Percentiles rank a stretch among this genome's conserved stretches.
Evolutionary conservation across 2,329 filamentous ascomycete genomes (phyloP).

Genomic region (Phyllosticta ampelicida): DNA sequence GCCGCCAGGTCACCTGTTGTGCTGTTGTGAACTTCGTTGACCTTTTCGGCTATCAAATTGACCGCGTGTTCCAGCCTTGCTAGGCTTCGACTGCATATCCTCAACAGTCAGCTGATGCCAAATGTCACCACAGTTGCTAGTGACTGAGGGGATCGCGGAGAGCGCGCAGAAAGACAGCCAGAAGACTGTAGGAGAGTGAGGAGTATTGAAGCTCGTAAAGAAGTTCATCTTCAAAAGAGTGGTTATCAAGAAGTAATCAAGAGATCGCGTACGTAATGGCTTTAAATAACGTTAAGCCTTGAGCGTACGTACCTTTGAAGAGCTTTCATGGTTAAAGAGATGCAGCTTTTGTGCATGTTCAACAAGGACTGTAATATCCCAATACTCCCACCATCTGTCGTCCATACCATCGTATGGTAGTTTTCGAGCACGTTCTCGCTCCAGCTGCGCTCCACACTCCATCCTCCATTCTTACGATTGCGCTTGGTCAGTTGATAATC

Average conservation of each 20-base stretch:
- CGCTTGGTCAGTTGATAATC: slow-evolving; percentile 36
- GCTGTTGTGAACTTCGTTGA: slow-evolving; percentile 20
- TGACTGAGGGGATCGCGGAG: too few relatives aligned
- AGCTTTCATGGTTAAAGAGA: slow-evolving; percentile 30
- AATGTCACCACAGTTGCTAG: neutral
- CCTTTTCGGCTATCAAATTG: slow-evolving; percentile 22
- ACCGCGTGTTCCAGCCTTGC: slow-evolving; percentile 20
- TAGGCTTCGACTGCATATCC: slow-evolving; percentile 1
- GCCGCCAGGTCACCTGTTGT: slow-evolving; percentile 16
- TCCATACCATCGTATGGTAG: slow-evolving; percentile 37
- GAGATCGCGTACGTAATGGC: too few relatives aligned
- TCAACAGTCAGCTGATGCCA: neutral
- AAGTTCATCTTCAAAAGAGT: too few relatives aligned
- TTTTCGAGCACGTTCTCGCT: slow-evolving; percentile 31
- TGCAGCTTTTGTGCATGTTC: slow-evolving; percentile 32
- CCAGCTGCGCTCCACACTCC: slow-evolving; percentile 35
- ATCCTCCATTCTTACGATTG: slow-evolving; percentile 29
- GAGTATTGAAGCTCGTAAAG: too few relatives aligned
- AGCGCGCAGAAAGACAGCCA: too few relatives aligned
- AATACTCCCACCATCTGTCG: slow-evolving; percentile 33
- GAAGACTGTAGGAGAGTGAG: too few relatives aligned
- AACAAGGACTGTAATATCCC: slow-evolving; percentile 30
- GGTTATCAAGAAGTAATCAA: too few relatives aligned
- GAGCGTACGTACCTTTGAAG: slow-evolving; percentile 26
- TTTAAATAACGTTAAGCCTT: too few relatives aligned